Percentiles rank a stretch among this genome's conserved stretches.
These are phyloP conservation scores for Beauveria australis DNA, from an alignment of 2,329 filamentous ascomycete genomes.

Conservation along the genomic window DNA sequence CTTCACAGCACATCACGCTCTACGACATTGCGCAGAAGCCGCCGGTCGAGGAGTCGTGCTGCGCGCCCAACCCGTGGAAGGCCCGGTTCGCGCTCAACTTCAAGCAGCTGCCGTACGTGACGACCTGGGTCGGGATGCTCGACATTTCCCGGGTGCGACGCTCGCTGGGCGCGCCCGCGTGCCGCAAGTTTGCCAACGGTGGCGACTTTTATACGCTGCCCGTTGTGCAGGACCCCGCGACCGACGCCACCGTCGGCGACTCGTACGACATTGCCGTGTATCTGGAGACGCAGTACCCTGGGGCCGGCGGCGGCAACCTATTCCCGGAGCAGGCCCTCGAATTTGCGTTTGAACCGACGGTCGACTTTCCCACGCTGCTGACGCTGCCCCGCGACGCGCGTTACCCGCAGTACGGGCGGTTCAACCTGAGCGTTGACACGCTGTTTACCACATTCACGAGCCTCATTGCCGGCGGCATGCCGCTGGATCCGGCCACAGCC, in stretches of 20 bases:
- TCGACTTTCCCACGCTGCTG: constrained; percentile 28
- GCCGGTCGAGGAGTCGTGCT: constrained; percentile 19
- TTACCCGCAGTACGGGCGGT: constrained; percentile 34
- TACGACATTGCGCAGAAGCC: constrained; percentile 35
- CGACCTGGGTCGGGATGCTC: constrained; percentile 42
- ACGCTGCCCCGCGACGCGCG: constrained; percentile 22
- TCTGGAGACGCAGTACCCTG: constrained; percentile 44
- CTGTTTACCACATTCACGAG: constrained; percentile 39
- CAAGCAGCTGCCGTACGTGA: constrained; percentile 27
- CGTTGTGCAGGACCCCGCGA: constrained; percentile 40
- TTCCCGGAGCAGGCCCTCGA: constrained; percentile 38
- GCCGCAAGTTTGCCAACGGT: constrained; percentile 48
- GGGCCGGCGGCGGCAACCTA: constrained; percentile 35
- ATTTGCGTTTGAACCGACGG: constrained; percentile 22
- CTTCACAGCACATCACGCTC: constrained; percentile 21
- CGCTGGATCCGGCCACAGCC: constrained; percentile 41
- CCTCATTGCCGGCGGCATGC: constrained; percentile 34
- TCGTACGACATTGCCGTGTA: constrained; percentile 58
- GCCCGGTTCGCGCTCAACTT: constrained; percentile 32
- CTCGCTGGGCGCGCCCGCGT: constrained; percentile 36
- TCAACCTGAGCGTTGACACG: constrained; percentile 47
- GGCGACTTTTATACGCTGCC: constrained; percentile 53
- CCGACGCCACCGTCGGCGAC: constrained; percentile 42
- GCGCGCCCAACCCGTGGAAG: constrained; percentile 27
- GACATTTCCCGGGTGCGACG: constrained; percentile 42